Percentiles rank a stretch among this genome's conserved stretches.
These are phyloP conservation scores for Kuraishia cidri DNA, from an alignment of 805 yeast species.

Conservation along the genomic window DNA sequence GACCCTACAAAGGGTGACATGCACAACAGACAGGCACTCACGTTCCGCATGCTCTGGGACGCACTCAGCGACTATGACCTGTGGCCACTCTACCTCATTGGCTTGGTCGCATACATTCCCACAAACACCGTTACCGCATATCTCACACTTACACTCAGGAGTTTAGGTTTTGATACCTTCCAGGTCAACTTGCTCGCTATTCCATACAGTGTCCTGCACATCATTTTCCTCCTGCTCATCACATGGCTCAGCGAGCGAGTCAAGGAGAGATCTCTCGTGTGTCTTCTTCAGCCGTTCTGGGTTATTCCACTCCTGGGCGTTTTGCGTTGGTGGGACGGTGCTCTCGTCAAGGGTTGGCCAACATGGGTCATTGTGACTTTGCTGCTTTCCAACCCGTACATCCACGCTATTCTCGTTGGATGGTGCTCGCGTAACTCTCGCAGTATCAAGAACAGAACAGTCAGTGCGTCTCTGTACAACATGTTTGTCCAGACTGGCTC, in stretches of 20 bases:
- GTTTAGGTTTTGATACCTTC: slow-evolving; percentile 40
- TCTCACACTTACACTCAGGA: slow-evolving; percentile 36
- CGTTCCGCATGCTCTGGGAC: slow-evolving; percentile 26
- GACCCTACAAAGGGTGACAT: slow-evolving; percentile 59
- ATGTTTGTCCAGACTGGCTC: slow-evolving; percentile 45
- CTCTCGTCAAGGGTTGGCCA: slow-evolving; percentile 2
- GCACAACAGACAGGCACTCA: slow-evolving; percentile 50
- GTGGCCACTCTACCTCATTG: slow-evolving; percentile 42
- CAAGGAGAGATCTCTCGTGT: slow-evolving; percentile 12
- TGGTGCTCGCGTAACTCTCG: slow-evolving; percentile 57
- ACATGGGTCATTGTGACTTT: slow-evolving; percentile 7
- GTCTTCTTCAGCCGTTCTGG: slow-evolving; percentile 8
- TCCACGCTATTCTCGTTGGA: slow-evolving; percentile 38
- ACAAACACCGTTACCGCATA: slow-evolving; percentile 28
- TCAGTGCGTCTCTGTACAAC: slow-evolving; percentile 51
- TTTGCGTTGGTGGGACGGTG: slow-evolving; percentile 6
- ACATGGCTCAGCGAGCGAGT: slow-evolving; percentile 23
- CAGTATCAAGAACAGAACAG: slow-evolving; percentile 49
- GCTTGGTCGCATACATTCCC: slow-evolving; percentile 32
- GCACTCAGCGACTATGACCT: slow-evolving; percentile 39
- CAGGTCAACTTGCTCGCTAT: slow-evolving; percentile 37
- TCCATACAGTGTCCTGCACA: slow-evolving; percentile 28
- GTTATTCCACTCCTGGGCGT: slow-evolving; percentile 6
- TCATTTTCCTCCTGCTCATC: slow-evolving; percentile 18
- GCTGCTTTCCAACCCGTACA: slow-evolving; percentile 27